phyloP scores from a whole-genome alignment of 2,329 filamentous ascomycete species.

The Arthrobotrys megalospora region DNA sequence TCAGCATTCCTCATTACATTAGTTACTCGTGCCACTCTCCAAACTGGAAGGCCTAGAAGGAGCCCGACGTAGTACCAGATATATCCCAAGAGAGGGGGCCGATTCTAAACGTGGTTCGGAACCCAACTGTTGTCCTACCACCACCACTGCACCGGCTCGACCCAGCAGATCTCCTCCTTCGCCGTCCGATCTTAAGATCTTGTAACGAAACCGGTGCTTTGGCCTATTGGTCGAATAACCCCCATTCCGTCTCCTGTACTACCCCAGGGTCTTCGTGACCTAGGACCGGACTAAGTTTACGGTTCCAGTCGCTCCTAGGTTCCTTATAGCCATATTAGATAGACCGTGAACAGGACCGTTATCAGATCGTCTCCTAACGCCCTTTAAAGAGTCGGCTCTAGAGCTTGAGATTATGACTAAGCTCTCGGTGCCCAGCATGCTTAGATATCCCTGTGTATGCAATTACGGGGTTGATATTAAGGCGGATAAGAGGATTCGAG shows the following conservation, averaged over 20 bases:
- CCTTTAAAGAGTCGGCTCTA: too few relatives aligned
- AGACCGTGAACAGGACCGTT: too few relatives aligned
- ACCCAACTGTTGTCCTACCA: constrained; percentile 10
- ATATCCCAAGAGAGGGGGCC: constrained; percentile 22
- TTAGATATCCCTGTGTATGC: too few relatives aligned
- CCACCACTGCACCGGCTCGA: neutral
- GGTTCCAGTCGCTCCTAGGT: neutral
- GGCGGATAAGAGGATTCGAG: too few relatives aligned
- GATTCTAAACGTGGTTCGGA: constrained; percentile 32
- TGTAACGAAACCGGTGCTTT: constrained; percentile 3
- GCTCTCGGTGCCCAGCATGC: too few relatives aligned
- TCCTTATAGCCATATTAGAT: neutral
- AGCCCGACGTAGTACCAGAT: neutral
- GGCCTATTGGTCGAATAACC: neutral
- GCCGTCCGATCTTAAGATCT: neutral
- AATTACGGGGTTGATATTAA: too few relatives aligned
- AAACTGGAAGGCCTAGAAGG: constrained; percentile 9
- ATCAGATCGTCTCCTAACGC: too few relatives aligned
- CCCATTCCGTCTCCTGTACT: constrained; percentile 1
- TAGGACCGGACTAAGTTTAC: neutral
- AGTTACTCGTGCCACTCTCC: neutral
- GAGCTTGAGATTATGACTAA: too few relatives aligned
- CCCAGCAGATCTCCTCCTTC: neutral
- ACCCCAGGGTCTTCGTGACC: neutral
- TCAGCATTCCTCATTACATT: neutral